Evolutionary conservation across 495 filamentous ascomycete species (phyloP).

Genomic region (Talaromyces thailandensis): DNA sequence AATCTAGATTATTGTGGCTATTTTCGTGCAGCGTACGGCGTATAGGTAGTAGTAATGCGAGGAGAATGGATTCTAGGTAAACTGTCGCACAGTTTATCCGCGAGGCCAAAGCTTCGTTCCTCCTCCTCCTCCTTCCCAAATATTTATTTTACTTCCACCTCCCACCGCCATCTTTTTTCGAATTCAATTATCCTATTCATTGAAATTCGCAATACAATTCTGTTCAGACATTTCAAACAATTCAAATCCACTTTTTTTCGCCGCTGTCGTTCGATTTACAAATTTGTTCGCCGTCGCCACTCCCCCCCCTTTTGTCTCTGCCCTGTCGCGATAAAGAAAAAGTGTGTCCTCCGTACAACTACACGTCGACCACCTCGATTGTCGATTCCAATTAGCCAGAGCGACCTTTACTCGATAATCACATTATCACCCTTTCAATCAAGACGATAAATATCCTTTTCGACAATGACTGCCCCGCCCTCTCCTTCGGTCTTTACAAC

Average conservation of each 20-base stretch:
- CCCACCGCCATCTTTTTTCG: not conserved
- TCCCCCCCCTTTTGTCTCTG: not conserved
- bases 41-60: no score
- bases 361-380: not conserved
- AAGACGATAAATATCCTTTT: not conserved
- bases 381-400: not conserved
- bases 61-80: no score
- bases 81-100: not conserved
- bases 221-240: not conserved
- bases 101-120: not conserved
- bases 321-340: not conserved
- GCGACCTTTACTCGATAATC: not conserved
- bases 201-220: not conserved
- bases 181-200: not conserved
- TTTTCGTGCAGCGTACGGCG: not conserved
- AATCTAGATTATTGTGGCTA: not conserved
- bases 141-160: not conserved
- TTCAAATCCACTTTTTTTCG: not conserved
- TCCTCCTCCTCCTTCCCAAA: not conserved
- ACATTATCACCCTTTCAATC: not conserved
- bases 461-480: slow-evolving; percentile 16
- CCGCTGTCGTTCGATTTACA: not conserved
- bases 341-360: not conserved
- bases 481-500: slow-evolving; percentile 31
- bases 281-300: not conserved